Percentiles rank a stretch among this genome's conserved stretches.
Conservation (phyloP, 805 yeast species). For the Yarrowia sp. region DNA sequence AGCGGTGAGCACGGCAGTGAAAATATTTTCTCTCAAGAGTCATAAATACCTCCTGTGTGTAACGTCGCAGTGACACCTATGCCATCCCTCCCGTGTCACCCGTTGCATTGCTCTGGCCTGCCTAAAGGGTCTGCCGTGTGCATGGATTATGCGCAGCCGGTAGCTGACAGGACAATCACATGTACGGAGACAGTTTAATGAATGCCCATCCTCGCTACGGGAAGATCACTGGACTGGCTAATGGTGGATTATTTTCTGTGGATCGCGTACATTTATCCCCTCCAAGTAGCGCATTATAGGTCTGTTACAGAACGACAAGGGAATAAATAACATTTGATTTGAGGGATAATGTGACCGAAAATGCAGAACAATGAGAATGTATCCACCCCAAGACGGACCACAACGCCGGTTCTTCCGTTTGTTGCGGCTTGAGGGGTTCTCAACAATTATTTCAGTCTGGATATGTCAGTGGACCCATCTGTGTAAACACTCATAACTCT, state of each 20-base stretch:
- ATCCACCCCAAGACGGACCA: neutral
- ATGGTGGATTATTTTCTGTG: no score
- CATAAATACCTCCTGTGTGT: neutral
- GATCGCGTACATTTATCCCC: no score
- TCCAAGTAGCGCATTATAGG: no score
- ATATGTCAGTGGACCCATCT: no score
- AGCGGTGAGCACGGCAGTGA: no score
- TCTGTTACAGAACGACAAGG: no score
- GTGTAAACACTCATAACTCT: no score
- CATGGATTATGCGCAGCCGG: slow-evolving; percentile 13
- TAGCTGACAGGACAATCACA: neutral
- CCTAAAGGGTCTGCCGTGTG: neutral
- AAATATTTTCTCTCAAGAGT: no score
- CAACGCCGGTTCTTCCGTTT: neutral
- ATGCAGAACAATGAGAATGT: neutral
- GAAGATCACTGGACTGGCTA: no score
- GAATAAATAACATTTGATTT: neutral
- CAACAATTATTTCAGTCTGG: no score
- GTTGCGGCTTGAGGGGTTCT: neutral
- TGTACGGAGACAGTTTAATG: neutral
- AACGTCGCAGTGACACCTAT: neutral
- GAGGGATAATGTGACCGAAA: slow-evolving; percentile 3
- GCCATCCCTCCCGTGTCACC: neutral
- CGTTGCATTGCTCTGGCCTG: neutral
- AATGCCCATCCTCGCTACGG: no score